These are phyloP conservation scores for Strombidium stylifer DNA, from an alignment of 73 alveolate species.

Conservation along the genomic window DNA sequence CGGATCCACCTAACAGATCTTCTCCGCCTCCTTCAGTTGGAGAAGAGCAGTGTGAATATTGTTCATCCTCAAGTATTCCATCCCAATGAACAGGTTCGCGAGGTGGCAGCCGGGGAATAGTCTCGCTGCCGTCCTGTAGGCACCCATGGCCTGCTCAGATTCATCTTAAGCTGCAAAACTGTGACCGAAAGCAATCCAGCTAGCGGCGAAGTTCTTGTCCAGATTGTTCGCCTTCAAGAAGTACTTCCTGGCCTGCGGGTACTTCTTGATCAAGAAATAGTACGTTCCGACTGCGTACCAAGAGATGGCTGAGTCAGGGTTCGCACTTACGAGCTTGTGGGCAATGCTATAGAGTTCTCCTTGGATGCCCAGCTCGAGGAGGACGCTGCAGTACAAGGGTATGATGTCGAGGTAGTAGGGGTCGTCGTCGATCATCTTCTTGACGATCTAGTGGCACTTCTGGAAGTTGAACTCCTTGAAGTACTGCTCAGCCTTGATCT, in stretches of 20 bases:
- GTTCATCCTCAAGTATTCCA: slow-evolving; percentile 97
- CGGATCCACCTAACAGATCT: slow-evolving; percentile 87
- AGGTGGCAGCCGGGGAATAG: slow-evolving; percentile 98
- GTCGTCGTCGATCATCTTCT: slow-evolving; percentile 85
- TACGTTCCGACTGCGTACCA: slow-evolving; percentile 98
- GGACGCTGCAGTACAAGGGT: slow-evolving; percentile 93
- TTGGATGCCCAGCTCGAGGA: slow-evolving; percentile 88
- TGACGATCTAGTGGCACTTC: slow-evolving; percentile 87
- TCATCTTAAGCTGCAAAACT: slow-evolving; percentile 97
- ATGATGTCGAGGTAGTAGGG: slow-evolving; percentile 85
- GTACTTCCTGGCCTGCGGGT: slow-evolving; percentile 92
- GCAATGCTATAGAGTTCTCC: slow-evolving; percentile 96
- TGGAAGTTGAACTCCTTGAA: slow-evolving; percentile 87
- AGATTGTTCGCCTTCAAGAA: slow-evolving; percentile 91
- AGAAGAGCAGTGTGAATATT: slow-evolving; percentile 93
- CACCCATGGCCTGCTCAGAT: slow-evolving; percentile 97
- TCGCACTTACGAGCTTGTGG: slow-evolving; percentile 88
- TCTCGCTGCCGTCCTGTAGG: slow-evolving; percentile 95
- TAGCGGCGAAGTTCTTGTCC: slow-evolving; percentile 94
- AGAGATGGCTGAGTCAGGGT: slow-evolving; percentile 89
- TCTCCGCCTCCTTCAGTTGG: slow-evolving; percentile 90
- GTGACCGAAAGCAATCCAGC: slow-evolving; percentile 98
- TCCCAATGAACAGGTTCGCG: slow-evolving; percentile 95
- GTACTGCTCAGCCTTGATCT: slow-evolving; percentile 89
- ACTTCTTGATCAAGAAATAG: slow-evolving; percentile 93